Base-by-base conservation (phyloP, 1,284 basidiomycete species). In the Hemileccinum hortonii region DNA sequence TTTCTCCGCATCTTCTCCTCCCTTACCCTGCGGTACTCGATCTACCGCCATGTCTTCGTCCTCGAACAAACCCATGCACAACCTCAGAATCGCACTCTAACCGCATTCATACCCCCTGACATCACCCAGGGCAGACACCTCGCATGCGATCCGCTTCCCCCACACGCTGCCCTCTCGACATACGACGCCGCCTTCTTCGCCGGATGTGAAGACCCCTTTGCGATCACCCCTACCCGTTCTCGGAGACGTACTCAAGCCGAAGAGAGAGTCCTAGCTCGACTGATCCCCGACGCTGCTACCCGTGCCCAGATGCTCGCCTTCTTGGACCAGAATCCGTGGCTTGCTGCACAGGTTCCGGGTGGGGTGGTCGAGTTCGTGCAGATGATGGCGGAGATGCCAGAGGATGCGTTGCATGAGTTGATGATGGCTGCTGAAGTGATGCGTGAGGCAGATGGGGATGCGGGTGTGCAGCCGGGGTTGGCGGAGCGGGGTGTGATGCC, bases 111-210 rank as follows among this genome's bases (percentile, higher is more conserved):
- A 51, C 90, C 90, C 0, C 73, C 77, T 3, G 58, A 71, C 3
- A 69, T 83, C 9, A 66, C 78, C n/a, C 65, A 73, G 18, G 69
- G 70, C 14, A 80, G 82, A 56, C 75, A 81, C 16, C 73, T 92
- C 47, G 82, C 86, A 4, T 94, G 87, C 58, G 92, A 95, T 64
- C 92, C 92, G 1, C 72, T 94, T 1, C 90, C 91, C 1, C 91
- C 92, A 0, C 71, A 69, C 3, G 78, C 79, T 2, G 72, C 77
- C 3, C 64, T 82, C 6, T 86, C 75, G 22, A 63, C 62, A 29
- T 95, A 95, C 69, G 78, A 92, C 55, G 72, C 77, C 2, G 71
- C 69, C 21, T 95, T 92, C 73, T 94, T 95, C 73, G 69, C 66
- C 7, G 82, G 81, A 2, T 72, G 80, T 6, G 82, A 84, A 51